Percentiles rank a stretch among this genome's conserved stretches.
Evolutionary conservation across 2,329 filamentous ascomycete species (phyloP).

Genomic region (Apiospora rasikravindrae): DNA sequence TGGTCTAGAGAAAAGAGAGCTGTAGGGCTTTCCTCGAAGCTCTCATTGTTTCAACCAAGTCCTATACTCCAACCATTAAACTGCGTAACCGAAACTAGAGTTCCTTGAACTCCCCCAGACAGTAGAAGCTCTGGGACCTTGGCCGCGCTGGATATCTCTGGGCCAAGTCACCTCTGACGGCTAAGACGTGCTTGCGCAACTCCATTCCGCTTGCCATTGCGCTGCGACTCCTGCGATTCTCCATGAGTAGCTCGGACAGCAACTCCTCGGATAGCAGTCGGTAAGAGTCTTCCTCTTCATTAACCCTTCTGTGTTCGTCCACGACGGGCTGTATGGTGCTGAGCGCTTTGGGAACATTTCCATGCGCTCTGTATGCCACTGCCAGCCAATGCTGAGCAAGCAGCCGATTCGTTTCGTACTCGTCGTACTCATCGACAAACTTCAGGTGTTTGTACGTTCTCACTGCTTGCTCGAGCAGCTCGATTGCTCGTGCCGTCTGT

Average conservation of each 20-base stretch:
- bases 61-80: too few species aligned
- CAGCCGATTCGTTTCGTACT: constrained; percentile 4
- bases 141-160: too few species aligned
- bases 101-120: too few species aligned
- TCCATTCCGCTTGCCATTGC: too few species aligned
- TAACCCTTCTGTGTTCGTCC: constrained; percentile 13
- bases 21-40: too few species aligned
- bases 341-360: constrained; percentile 29
- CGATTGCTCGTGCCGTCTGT: constrained; percentile 23
- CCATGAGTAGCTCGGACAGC: background rate
- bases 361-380: constrained; percentile 26
- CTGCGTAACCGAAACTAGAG: too few species aligned
- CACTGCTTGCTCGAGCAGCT: constrained; percentile 22
- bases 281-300: constrained; percentile 22
- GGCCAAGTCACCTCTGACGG: too few species aligned
- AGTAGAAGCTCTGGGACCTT: too few species aligned
- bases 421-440: background rate
- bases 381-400: constrained; percentile 24
- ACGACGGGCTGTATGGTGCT: constrained; percentile 31
- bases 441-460: background rate
- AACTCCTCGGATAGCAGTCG: constrained; percentile 22
- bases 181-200: too few species aligned
- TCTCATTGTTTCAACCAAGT: too few species aligned
- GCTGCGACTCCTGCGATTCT: too few species aligned
- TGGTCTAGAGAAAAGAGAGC: too few species aligned